Conservation (phyloP, 371 early-diverging fungal genomes). For the Mortierella sp. region DNA sequence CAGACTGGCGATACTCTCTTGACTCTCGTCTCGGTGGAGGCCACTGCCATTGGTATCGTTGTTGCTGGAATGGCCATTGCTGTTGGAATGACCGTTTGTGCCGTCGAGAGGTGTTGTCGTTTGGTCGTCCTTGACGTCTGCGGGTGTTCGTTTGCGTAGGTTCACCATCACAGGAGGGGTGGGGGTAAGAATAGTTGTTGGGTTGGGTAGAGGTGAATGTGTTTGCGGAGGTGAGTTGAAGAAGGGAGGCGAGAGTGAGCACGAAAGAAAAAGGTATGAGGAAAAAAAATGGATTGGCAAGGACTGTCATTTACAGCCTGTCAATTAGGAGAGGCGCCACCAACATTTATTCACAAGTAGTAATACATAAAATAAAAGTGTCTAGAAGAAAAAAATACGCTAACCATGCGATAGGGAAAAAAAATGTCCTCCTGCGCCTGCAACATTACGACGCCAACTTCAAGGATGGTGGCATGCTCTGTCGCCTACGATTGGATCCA, state of each 20-base stretch:
- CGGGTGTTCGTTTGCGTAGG: constrained; percentile 19
- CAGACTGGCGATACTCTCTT: constrained; percentile 38
- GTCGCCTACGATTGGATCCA: constrained; percentile 31
- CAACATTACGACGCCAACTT: constrained; percentile 21
- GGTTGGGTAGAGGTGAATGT: neutral
- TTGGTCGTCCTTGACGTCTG: neutral
- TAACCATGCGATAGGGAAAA: neutral
- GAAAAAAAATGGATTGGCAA: neutral
- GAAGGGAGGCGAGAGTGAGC: neutral
- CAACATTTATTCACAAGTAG: neutral
- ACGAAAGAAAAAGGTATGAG: neutral
- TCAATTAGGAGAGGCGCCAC: neutral
- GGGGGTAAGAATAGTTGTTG: neutral
- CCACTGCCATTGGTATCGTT: neutral
- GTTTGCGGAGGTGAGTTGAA: neutral
- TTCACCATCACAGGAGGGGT: constrained; percentile 19
- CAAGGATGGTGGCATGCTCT: constrained; percentile 42
- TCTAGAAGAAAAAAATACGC: neutral
- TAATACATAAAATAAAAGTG: neutral
- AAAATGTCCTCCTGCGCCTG: neutral
- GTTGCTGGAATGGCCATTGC: neutral
- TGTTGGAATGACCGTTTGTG: constrained; percentile 11
- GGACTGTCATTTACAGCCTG: neutral
- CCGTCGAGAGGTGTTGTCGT: neutral
- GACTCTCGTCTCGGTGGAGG: constrained; percentile 16